Percentiles rank a stretch among this genome's conserved stretches.
Conservation (phyloP, 2,329 filamentous ascomycete species). For the Colletotrichum destructivum region DNA sequence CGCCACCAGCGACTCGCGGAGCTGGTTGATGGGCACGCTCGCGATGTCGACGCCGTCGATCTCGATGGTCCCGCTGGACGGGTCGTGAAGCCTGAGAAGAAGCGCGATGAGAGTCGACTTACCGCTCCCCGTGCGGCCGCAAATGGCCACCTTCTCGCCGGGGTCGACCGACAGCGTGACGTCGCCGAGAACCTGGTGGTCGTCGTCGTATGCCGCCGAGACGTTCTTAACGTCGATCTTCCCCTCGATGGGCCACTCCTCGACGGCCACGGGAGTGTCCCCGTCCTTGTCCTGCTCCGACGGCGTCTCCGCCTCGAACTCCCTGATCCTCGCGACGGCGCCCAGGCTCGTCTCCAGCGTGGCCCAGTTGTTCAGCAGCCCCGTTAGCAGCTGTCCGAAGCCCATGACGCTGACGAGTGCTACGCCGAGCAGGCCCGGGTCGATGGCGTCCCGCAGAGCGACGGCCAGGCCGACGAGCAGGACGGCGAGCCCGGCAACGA, state of each 20-base stretch:
- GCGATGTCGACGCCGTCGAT: constrained; percentile 61
- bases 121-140: constrained; percentile 60
- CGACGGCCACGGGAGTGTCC: not conserved
- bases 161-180: constrained; percentile 49
- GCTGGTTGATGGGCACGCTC: constrained; percentile 43
- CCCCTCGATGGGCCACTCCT: not conserved
- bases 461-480: constrained; percentile 61
- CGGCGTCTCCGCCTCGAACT: constrained; percentile 47
- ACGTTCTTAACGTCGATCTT: not conserved
- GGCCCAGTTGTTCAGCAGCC: constrained; percentile 53
- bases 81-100: constrained; percentile 64
- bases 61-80: constrained; percentile 56
- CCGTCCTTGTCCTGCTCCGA: constrained; percentile 40
- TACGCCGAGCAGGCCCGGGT: constrained; percentile 44
- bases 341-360: constrained; percentile 50
- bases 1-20: constrained; percentile 54
- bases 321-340: constrained; percentile 47
- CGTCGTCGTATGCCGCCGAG: constrained; percentile 25
- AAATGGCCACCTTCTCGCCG: constrained; percentile 57
- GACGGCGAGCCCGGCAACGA: constrained; percentile 62
- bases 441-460: constrained; percentile 43
- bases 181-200: constrained; percentile 46
- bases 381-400: constrained; percentile 51
- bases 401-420: constrained; percentile 51
- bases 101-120: constrained; percentile 57